Base-by-base conservation (phyloP, 129 eudicot genomes). In the Chrysanthemum makinoi region DNA sequence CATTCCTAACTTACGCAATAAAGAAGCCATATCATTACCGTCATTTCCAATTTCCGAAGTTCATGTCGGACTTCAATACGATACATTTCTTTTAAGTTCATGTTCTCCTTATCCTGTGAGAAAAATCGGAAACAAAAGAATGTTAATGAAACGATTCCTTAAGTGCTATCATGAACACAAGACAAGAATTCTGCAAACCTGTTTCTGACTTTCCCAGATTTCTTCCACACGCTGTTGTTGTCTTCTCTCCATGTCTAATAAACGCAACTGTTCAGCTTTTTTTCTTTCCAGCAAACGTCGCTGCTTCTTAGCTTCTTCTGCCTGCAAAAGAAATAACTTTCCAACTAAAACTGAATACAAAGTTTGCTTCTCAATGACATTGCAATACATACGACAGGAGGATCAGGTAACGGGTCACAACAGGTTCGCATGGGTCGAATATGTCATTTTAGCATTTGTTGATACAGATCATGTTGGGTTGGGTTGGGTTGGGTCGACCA, bases 161-260 rank as follows among this genome's bases (percentile, higher is more conserved):
- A 46, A 55, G 54, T 62, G 53, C 2, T 15, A 53, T 33, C 16
- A 57, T 35, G 72, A 65, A 66, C n/a, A 60, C 15, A 50, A 44
- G 56, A 62, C 7, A 13, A 63, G 47, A 47, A 28, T 58, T 28
- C 50, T 69, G 68, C 80, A 58, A 20, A 93, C 96, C 97, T 82
- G 75, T 80, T 88, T 84, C 75, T 86, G 84, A 52, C 85, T 76
- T 77, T 87, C 89, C 20, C 97, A 84, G 14, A 94, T 80, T 84
- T 94, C 97, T 79, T 87, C 90, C 20, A 94, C 67, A 0, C 97
- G 97, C 60, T 87, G 82, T 68, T 72, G 84, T 77, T 89, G 96
- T 75, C 98, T 89, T 84, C 77, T 89, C 64, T 89, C 87, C 65
- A 86, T 87, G 65, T 85, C 89, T 86, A 80, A 61, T 76, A 89